Conservation (phyloP, 2,329 filamentous ascomycete species). For the Lachnellula cervina region DNA sequence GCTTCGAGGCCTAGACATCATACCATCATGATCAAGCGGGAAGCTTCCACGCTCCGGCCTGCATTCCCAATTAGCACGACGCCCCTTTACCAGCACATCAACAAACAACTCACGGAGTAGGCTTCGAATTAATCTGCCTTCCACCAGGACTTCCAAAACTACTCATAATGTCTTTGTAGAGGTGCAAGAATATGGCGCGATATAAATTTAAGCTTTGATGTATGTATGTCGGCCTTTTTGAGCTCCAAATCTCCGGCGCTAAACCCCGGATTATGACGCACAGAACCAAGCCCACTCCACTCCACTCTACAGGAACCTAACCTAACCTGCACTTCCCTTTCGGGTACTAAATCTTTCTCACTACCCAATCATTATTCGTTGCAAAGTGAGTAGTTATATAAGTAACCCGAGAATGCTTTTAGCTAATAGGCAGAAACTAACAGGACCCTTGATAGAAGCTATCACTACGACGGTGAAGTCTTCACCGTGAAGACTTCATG, state of each 20-base stretch:
- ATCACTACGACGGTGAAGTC: constrained; percentile 44
- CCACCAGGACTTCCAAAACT: constrained; percentile 68
- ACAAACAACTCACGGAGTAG: constrained; percentile 56
- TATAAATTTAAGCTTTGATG: neutral
- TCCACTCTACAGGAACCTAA: neutral
- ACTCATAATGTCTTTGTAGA: constrained; percentile 42
- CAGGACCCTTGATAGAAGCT: constrained; percentile 44
- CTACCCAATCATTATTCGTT: neutral
- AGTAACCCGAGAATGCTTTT: neutral
- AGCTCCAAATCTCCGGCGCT: neutral
- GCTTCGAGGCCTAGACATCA: constrained; percentile 10
- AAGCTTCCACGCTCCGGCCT: constrained; percentile 92
- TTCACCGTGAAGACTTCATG: constrained; percentile 45
- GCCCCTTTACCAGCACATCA: neutral
- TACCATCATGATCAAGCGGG: constrained; percentile 89
- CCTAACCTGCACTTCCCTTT: neutral
- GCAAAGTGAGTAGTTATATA: neutral
- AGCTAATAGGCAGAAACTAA: neutral
- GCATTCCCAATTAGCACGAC: constrained; percentile 6
- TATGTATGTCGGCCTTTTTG: neutral
- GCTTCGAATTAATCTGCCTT: constrained; percentile 58
- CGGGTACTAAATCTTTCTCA: too few relatives aligned
- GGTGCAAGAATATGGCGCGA: neutral
- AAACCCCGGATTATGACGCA: constrained; percentile 2
- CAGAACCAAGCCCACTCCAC: neutral